Evolutionary conservation across 306 rosid species (phyloP).

Genomic region (barrel medic (Medicago truncatula)): DNA sequence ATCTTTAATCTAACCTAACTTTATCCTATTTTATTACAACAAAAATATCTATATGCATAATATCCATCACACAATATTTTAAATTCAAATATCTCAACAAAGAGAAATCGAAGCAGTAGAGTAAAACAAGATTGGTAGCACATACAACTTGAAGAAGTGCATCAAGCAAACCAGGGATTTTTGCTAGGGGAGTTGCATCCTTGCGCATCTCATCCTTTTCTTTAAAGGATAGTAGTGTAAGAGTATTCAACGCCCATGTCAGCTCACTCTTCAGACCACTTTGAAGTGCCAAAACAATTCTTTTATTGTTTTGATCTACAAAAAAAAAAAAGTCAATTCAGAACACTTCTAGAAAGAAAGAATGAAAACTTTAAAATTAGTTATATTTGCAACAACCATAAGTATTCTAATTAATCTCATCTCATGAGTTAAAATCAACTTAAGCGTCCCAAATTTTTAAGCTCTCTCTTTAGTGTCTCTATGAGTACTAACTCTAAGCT

Average conservation of each 20-base stretch:
- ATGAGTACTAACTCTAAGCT: not conserved
- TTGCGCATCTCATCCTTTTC: slow-evolving; percentile 92
- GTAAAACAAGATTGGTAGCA: slow-evolving; percentile 23
- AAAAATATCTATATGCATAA: not conserved
- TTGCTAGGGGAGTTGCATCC: slow-evolving; percentile 82
- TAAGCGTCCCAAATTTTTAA: not conserved
- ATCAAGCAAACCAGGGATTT: slow-evolving; percentile 94
- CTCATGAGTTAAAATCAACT: not conserved
- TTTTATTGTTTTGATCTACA: slow-evolving; percentile 91
- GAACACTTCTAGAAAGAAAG: not conserved
- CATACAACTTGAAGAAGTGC: slow-evolving; percentile 97
- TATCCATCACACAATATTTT: not conserved
- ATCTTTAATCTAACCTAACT: not conserved
- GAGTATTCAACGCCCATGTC: slow-evolving; percentile 93
- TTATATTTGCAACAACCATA: not conserved
- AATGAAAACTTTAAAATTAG: too few relatives aligned
- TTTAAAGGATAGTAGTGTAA: slow-evolving; percentile 86
- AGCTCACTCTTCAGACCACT: slow-evolving; percentile 98
- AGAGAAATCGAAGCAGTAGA: slow-evolving; percentile 13
- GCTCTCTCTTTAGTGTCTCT: not conserved
- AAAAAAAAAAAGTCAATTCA: slow-evolving; percentile 5
- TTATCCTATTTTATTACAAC: not conserved
- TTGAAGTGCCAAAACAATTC: slow-evolving; percentile 92
- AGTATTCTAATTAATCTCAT: not conserved
- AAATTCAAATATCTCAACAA: not conserved